Conservation (phyloP, 2,329 filamentous ascomycete species). For the Aspergillus bombycis region DNA sequence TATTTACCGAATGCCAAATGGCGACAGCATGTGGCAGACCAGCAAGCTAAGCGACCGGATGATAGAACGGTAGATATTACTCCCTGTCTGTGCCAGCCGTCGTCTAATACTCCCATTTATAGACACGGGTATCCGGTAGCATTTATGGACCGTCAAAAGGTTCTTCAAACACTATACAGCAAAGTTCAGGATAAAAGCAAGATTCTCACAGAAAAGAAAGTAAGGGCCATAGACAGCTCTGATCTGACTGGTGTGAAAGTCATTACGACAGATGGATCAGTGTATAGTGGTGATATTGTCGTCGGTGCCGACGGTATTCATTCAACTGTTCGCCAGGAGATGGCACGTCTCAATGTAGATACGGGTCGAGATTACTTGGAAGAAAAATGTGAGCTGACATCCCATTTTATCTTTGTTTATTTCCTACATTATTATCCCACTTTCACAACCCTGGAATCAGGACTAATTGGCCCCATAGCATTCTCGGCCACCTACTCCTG, state of each 20-base stretch:
- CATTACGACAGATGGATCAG: neutral
- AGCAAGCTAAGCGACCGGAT: neutral
- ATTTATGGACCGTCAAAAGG: neutral
- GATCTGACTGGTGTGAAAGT: neutral
- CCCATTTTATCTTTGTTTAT: too few species aligned
- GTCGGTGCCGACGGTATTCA: constrained; percentile 6
- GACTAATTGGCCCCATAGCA: neutral
- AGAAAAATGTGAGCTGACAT: neutral
- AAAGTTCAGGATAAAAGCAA: neutral
- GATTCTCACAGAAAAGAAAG: neutral
- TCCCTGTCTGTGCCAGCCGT: neutral
- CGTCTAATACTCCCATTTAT: neutral
- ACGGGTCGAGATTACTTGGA: neutral
- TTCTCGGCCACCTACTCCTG: neutral
- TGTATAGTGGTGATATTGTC: neutral
- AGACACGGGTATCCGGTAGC: neutral
- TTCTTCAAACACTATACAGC: neutral
- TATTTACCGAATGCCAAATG: neutral
- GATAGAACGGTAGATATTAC: neutral
- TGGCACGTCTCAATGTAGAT: neutral
- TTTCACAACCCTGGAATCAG: neutral
- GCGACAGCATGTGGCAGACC: neutral
- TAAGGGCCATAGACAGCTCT: neutral
- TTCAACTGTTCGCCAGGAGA: neutral
- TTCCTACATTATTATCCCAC: neutral